A percentile compares a stretch with the other conserved stretches of the same genome.
phyloP scores from a whole-genome alignment of 169 alveolate species.

The Plasmodium inui region DNA sequence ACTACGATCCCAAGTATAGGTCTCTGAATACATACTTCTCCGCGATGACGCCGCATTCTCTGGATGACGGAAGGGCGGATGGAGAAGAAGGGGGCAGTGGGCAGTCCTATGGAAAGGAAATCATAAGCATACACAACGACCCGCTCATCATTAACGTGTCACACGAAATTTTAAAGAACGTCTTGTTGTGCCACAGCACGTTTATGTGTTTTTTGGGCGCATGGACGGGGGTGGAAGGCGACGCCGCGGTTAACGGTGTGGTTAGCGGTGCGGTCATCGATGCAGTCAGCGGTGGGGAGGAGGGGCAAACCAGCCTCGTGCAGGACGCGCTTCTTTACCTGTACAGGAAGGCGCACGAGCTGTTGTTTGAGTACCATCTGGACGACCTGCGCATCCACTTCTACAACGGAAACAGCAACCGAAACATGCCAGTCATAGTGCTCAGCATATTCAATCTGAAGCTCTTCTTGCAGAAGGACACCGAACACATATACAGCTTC shows the following conservation, averaged over 20 bases:
- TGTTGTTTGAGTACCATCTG: conserved; percentile 22
- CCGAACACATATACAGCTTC: conserved; percentile 8
- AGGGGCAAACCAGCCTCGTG: neutral
- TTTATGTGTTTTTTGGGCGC: conserved; percentile 26
- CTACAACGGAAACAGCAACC: conserved; percentile 34
- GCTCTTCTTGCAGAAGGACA: conserved; percentile 16
- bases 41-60: conserved; percentile 3
- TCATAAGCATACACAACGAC: conserved; percentile 28
- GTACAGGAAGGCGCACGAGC: neutral
- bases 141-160: conserved; percentile 47
- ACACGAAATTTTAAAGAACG: conserved; percentile 22
- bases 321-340: conserved; percentile 16
- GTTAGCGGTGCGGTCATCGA: neutral
- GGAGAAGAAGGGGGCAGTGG: neutral
- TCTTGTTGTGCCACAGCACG: conserved; percentile 10
- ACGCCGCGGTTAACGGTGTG: neutral
- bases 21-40: conserved; percentile 35
- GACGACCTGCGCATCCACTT: conserved; percentile 39
- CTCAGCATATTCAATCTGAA: conserved; percentile 27
- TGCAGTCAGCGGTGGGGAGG: neutral
- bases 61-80: neutral
- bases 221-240: neutral
- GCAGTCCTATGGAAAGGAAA: neutral
- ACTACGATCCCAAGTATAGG: neutral
- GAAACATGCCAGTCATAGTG: conserved; percentile 40